Conservation (phyloP, 2,329 filamentous ascomycete species). For the Claviceps purpurea region DNA sequence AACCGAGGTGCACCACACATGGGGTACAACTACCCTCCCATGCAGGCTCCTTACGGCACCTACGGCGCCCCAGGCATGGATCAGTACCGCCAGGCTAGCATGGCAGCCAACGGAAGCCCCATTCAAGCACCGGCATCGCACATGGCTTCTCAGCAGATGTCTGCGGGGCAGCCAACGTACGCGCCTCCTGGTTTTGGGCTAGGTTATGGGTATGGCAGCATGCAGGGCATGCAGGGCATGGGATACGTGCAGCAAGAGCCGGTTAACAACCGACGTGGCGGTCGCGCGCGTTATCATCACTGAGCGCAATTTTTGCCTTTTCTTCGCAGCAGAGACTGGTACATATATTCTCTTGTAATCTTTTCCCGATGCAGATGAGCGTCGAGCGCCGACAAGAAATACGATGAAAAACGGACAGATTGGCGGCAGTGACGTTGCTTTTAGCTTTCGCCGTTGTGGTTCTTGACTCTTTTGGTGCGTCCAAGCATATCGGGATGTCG, state of each 20-base stretch:
- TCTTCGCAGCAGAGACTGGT: neutral
- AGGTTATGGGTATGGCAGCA: conserved; percentile 31
- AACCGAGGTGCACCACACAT: conserved; percentile 38
- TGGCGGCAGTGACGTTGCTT: too few relatives aligned
- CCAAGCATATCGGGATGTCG: too few relatives aligned
- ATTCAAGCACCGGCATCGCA: conserved; percentile 31
- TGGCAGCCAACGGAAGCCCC: conserved; percentile 36
- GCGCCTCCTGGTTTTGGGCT: conserved; percentile 37
- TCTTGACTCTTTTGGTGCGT: too few relatives aligned
- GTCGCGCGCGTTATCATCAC: conserved; percentile 36
- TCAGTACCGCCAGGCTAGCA: conserved; percentile 39
- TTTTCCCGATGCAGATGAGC: too few relatives aligned
- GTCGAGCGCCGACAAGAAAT: too few relatives aligned
- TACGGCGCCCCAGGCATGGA: conserved; percentile 39
- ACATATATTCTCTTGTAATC: too few relatives aligned
- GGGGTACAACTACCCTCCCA: conserved; percentile 42
- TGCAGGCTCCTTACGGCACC: conserved; percentile 43
- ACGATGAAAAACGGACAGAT: too few relatives aligned
- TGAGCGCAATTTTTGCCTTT: neutral
- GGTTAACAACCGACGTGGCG: conserved; percentile 37
- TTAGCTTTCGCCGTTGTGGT: too few relatives aligned
- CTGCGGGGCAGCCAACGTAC: conserved; percentile 29
- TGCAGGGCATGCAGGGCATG: conserved; percentile 34
- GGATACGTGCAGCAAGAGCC: conserved; percentile 42
- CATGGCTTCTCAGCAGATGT: conserved; percentile 27